These are phyloP conservation scores for Periglandula ipomoeae DNA, from an alignment of 2,329 filamentous ascomycete species.

Conservation along the genomic window DNA sequence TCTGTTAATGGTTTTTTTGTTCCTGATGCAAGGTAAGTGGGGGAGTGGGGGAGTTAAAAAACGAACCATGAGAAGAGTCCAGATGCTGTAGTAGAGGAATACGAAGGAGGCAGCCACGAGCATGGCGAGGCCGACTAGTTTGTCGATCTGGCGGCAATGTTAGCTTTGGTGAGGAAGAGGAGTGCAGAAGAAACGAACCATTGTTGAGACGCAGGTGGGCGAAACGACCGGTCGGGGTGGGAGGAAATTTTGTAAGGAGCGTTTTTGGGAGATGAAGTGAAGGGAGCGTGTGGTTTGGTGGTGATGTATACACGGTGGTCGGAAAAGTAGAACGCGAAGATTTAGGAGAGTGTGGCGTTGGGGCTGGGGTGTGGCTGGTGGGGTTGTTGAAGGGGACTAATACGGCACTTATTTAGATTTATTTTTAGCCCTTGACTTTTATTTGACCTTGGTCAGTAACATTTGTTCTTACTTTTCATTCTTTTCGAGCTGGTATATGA, in stretches of 20 bases:
- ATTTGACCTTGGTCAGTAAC: too few species aligned
- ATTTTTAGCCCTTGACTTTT: too few species aligned
- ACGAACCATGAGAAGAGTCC: constrained; percentile 91
- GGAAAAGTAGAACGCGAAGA: neutral
- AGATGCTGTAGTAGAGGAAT: constrained; percentile 87
- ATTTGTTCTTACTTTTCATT: too few species aligned
- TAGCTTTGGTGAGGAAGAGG: too few species aligned
- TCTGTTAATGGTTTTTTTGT: neutral
- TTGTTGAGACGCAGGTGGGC: constrained; percentile 16
- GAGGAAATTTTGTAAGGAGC: neutral
- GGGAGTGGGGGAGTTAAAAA: constrained; percentile 5
- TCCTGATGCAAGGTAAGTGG: neutral
- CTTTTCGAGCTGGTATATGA: too few species aligned
- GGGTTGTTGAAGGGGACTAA: too few species aligned
- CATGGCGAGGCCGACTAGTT: constrained; percentile 62
- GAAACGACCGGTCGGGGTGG: constrained; percentile 5
- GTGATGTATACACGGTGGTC: neutral
- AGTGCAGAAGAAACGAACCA: too few species aligned
- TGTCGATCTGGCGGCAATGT: constrained; percentile 63
- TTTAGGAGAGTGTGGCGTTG: neutral
- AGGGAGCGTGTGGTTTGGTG: too few species aligned
- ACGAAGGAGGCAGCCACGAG: constrained; percentile 55
- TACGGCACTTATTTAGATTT: too few species aligned
- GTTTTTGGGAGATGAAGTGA: too few species aligned
- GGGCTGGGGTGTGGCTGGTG: neutral